Evolutionary conservation across 2,329 filamentous ascomycete species (phyloP).

Genomic region (Trichoderma atroviride): DNA sequence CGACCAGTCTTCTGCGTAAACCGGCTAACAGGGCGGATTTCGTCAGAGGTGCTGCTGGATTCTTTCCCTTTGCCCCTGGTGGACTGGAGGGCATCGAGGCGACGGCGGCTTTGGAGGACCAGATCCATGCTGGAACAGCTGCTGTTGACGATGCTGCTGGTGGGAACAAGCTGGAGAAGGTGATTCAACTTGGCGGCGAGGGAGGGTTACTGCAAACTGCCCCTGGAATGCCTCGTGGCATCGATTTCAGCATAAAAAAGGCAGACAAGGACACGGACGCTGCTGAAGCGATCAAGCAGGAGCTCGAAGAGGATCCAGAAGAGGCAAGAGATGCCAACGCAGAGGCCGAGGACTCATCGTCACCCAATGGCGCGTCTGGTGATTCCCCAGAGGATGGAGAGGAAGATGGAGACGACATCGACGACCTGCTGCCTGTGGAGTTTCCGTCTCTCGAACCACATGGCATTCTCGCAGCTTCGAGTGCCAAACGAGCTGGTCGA

Average conservation of each 20-base stretch:
- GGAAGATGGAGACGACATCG: constrained; percentile 68
- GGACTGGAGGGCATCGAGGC: constrained; percentile 86
- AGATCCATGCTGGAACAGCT: constrained; percentile 60
- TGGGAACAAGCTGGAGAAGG: constrained; percentile 69
- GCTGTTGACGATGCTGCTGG: constrained; percentile 47
- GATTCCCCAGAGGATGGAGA: constrained; percentile 44
- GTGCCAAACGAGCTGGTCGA: constrained; percentile 71
- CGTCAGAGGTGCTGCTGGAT: constrained; percentile 87
- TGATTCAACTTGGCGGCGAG: constrained; percentile 80
- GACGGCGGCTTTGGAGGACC: constrained; percentile 80
- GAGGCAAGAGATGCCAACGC: constrained; percentile 38
- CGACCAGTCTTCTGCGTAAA: constrained; percentile 83
- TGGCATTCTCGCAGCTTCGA: constrained; percentile 71
- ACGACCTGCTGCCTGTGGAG: constrained; percentile 85
- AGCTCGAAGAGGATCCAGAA: constrained; percentile 57
- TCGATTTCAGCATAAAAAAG: constrained; percentile 65
- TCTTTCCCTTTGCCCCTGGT: constrained; percentile 91
- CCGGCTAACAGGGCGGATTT: constrained; percentile 87
- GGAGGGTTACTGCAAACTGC: constrained; percentile 79
- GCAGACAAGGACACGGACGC: constrained; percentile 62
- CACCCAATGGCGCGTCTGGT: constrained; percentile 30
- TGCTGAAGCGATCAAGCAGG: constrained; percentile 70
- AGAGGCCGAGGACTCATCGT: constrained; percentile 37
- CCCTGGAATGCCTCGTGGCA: constrained; percentile 78
- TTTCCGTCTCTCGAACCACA: constrained; percentile 89